phyloP scores from a whole-genome alignment of 2,329 filamentous ascomycete genomes.

The Hypoxylon sp. region DNA sequence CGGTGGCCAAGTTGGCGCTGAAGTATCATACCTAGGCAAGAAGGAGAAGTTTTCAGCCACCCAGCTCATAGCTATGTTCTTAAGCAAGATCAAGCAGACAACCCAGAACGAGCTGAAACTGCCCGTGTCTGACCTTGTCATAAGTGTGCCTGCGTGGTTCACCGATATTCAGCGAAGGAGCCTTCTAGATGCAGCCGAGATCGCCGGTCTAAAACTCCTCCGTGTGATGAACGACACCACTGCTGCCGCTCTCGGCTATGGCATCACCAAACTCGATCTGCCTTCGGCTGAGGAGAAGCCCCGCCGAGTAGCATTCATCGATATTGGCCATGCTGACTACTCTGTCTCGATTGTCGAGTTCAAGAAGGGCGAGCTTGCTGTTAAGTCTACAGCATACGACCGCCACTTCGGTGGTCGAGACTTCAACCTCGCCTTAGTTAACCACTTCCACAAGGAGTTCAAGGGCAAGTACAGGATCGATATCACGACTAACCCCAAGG shows the following conservation, averaged over 20 bases:
- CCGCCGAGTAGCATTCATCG: constrained; percentile 89
- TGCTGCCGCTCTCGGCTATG: constrained; percentile 93
- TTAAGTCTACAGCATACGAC: constrained; percentile 93
- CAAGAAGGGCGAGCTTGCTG: constrained; percentile 93
- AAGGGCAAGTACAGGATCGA: constrained; percentile 98
- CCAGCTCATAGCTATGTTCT: constrained; percentile 93
- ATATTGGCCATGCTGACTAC: constrained; percentile 97
- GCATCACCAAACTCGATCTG: constrained; percentile 97
- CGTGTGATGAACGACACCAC: constrained; percentile 98
- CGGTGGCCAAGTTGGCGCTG: constrained; percentile 93
- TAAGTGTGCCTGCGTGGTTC: constrained; percentile 97
- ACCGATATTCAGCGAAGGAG: constrained; percentile 92
- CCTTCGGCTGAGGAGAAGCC: constrained; percentile 89
- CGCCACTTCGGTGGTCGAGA: constrained; percentile 97
- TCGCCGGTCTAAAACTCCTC: constrained; percentile 92
- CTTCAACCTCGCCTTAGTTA: constrained; percentile 94
- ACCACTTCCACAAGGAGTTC: constrained; percentile 96
- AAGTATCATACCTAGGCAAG: constrained; percentile 93
- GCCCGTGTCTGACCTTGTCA: constrained; percentile 91
- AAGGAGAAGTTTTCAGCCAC: constrained; percentile 96
- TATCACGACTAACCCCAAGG: constrained; percentile 90
- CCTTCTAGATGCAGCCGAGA: constrained; percentile 91
- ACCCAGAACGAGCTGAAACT: constrained; percentile 88
- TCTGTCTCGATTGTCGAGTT: constrained; percentile 95
- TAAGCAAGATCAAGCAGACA: constrained; percentile 93